phyloP scores from a whole-genome alignment of 768 basidiomycete species.

The Ephemerocybe angulata region DNA sequence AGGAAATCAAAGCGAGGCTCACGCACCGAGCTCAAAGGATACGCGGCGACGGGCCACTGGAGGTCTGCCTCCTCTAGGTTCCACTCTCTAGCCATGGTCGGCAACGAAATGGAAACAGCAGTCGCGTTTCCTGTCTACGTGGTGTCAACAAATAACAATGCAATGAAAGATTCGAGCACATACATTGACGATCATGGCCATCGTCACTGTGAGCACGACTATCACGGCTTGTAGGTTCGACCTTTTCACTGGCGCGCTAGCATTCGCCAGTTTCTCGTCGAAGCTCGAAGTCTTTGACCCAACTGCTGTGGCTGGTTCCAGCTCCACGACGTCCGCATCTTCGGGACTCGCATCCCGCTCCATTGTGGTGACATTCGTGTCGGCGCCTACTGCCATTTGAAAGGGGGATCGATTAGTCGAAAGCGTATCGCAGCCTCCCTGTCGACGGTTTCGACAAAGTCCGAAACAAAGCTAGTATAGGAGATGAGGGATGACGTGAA shows the following conservation, averaged over 20 bases:
- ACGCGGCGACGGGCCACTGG: constrained; percentile 67
- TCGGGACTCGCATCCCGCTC: too few species aligned
- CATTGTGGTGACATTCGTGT: too few species aligned
- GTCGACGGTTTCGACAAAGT: too few species aligned
- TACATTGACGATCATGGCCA: constrained; percentile 37
- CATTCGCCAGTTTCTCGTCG: not conserved
- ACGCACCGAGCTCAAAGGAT: constrained; percentile 58
- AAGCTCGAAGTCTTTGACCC: not conserved
- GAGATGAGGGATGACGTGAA: too few species aligned
- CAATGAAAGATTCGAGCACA: not conserved
- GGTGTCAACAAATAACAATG: not conserved
- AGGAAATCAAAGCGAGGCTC: not conserved
- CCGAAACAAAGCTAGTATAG: too few species aligned
- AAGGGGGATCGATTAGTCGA: too few species aligned
- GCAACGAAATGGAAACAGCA: constrained; percentile 48
- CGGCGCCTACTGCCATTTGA: too few species aligned
- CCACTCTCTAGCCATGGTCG: constrained; percentile 49
- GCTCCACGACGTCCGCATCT: not conserved
- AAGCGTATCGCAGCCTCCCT: too few species aligned
- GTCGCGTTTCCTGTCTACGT: constrained; percentile 41
- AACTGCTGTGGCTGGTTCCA: not conserved
- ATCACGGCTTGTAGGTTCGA: constrained; percentile 12
- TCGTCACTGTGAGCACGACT: constrained; percentile 34
- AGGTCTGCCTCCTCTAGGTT: constrained; percentile 47
- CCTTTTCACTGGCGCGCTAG: not conserved